Evolutionary conservation across 306 rosid species (phyloP), one percentile per base, ranked within the genome.

Genomic region (Purshia tridentata): DNA sequence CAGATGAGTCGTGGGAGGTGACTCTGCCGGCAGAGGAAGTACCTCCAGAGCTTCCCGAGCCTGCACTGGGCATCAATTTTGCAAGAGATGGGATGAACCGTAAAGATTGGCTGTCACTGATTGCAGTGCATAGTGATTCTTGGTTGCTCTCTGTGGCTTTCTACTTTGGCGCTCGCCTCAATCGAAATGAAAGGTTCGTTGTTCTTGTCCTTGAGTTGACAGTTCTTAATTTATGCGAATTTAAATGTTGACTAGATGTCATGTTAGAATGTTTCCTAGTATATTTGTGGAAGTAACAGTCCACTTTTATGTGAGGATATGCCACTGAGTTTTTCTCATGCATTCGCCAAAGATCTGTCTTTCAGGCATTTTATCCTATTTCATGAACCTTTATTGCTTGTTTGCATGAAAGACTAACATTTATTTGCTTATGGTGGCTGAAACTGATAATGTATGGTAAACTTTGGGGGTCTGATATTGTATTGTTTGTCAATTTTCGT

Each of bases 91-190:
- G 88, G 76, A 78, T 89, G 88, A 75, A 72, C 46, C 82, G 89
- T 16, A 79, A 67, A 51, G 91, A 82, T 45, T 88, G 93, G 93
- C 83, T 88, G 60, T 86, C 88, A 2, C 57, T 86, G 87, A 87
- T 84, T 73, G 91, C 92, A 4, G 86, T 81, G 69, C 88, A 88
- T 67, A 77, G 87, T 19, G 90, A 86, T 76, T 83, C 85, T 66
- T 88, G 93, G 91, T 66, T 86, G 82, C 75, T 82, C 62, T 82
- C 91, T 16, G 89, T 86, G 52, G 88, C 90, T 55, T 88, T 84
- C 78, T 88, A 82, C 77, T 74, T 82, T 47, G 93, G 91, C 42
- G 91, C 88, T 50, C 80, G 85, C 47, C 86, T 86, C 51, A 89
- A 86, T 77, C 81, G 86, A 64, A 86, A 89, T 72, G 91, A 89